Evolutionary conservation across 1,284 basidiomycete genomes (phyloP), one percentile per base, ranked within the genome.

Genomic region (Cryptococcus sp.): DNA sequence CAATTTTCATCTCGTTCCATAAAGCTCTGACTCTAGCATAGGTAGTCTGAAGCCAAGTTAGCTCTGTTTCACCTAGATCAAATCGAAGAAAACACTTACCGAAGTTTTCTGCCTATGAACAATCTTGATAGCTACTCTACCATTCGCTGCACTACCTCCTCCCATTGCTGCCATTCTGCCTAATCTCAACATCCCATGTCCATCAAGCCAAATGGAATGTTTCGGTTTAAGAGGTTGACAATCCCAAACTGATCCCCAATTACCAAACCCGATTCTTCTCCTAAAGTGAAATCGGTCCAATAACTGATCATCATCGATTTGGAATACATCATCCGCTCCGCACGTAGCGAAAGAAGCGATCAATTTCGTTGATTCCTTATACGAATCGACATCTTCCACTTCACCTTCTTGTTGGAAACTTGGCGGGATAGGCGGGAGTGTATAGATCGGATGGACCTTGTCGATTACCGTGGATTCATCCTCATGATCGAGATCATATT

Each of bases 1-100:
- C 85, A 62, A 93, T 87, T 81, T 92, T 92, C 90, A 93, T 92
- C 79, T 94, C 90, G 70, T 90, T 90, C 90, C 89, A 94, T 78
- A 94, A 79, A 51, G 90, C 91, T 65, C 85, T 81, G 53, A 96
- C 87, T 55, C 92, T 83, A 30, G 90, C 90, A 11, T 89, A 87
- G 0, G 89, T 90, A 3, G 89, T 90, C 65, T 69, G 32, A 13
- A 10, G 46, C 50, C 49, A 55, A 44, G 47, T 4, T 30, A 55
- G n/a, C 46, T 41, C 23, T 41, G 14, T 32, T 33, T 30, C 3
- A n/a, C n/a, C 14, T 46, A 30, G 14, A 3, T 5, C 23, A n/a
- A 3, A n/a, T 0, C 8, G 33, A 5, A 50, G 34, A 30, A 11
- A 23, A 13, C 5, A 62, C 68, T 65, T 53, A 72, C 72, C 3